Base-by-base conservation (phyloP, 352 stramenopile genomes). In the Phytophthora multivora region DNA sequence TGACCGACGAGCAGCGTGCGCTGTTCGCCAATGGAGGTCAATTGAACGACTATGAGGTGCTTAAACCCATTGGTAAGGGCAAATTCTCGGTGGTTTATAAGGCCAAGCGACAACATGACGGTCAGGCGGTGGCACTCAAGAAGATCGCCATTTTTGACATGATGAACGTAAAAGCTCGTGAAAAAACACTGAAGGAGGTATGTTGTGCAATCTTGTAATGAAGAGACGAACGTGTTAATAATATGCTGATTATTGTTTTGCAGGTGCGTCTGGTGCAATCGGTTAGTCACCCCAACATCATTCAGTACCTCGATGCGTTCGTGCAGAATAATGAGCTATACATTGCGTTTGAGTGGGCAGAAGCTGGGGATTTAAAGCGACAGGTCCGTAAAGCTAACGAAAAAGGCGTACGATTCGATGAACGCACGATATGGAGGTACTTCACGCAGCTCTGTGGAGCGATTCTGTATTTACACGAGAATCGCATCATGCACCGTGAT, bases 341-440 rank as follows among this genome's bases (percentile, higher is more conserved):
- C 62, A 98, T 98, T 69, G 90, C 93, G 16, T 97, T 98, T 61
- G 93, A 98, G 69, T 98, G 91, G 92, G 92, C 93, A 43, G 88
- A 95, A 59, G 94, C 92, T 4, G 95, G 95, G 2, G 92, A 98
- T 57, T 66, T 98, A 4, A 98, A 98, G 77, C 75, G 92, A 1
- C 92, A 98, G 71, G 88, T 97, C 39, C 83, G 88, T 13, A 97
- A 97, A 46, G 93, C 94, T 15, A 85, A 91, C 57, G 90, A 98
- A 56, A 88, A 88, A 31, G 46, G 65, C 0, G 57, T 85, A 48
- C 77, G 88, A 28, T 97, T 98, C 38, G 90, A 97, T 56, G 95
- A 98, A 72, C 80, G 85, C 13, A 88, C 95, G 19, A 93, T 98
- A 51, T 98, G 93, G 95, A 92, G 91, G 19, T 98, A 98, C 59